These are phyloP conservation scores for Aspergillus novoparasiticus DNA, from an alignment of 2,329 filamentous ascomycete species.

Conservation along the genomic window DNA sequence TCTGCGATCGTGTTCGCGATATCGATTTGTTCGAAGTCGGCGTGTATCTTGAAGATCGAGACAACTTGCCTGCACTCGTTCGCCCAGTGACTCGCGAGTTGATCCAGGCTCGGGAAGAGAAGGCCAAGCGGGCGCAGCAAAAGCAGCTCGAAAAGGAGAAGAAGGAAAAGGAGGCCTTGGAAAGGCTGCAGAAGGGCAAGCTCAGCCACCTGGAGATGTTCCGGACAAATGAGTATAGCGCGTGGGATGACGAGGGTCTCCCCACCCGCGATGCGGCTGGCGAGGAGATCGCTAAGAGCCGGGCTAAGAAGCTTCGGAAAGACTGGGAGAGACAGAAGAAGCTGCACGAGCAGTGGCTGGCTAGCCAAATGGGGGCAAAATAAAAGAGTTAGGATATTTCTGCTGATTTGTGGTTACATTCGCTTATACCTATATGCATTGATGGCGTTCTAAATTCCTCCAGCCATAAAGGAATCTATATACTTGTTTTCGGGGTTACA, in stretches of 20 bases:
- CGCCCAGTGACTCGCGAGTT: slow-evolving; percentile 64
- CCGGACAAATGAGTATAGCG: slow-evolving; percentile 8
- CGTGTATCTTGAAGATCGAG: slow-evolving; percentile 85
- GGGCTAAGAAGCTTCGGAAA: slow-evolving; percentile 29
- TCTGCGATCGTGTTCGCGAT: slow-evolving; percentile 82
- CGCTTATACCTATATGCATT: slow-evolving; percentile 1
- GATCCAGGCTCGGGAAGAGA: slow-evolving; percentile 56
- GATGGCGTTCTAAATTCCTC: not conserved
- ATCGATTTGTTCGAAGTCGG: slow-evolving; percentile 77
- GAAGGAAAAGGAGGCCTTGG: slow-evolving; percentile 47
- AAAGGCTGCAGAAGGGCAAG: slow-evolving; percentile 62
- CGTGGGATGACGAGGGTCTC: slow-evolving; percentile 9
- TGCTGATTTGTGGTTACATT: not conserved
- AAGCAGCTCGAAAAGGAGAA: slow-evolving; percentile 53
- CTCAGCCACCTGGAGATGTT: slow-evolving; percentile 53
- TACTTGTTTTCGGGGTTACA: not conserved
- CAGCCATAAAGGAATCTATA: not conserved
- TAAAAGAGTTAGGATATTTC: not conserved
- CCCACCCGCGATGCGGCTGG: slow-evolving; percentile 4
- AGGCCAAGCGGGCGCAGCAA: slow-evolving; percentile 52
- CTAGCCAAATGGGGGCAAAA: slow-evolving; percentile 1
- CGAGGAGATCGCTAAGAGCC: slow-evolving; percentile 7
- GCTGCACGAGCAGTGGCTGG: slow-evolving; percentile 48
- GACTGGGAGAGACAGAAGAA: slow-evolving; percentile 59
- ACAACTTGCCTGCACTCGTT: slow-evolving; percentile 70